A percentile compares a stretch with the other conserved stretches of the same genome.
Conservation (phyloP, 345 rosid genomes). For the Aethionema arabicum region DNA sequence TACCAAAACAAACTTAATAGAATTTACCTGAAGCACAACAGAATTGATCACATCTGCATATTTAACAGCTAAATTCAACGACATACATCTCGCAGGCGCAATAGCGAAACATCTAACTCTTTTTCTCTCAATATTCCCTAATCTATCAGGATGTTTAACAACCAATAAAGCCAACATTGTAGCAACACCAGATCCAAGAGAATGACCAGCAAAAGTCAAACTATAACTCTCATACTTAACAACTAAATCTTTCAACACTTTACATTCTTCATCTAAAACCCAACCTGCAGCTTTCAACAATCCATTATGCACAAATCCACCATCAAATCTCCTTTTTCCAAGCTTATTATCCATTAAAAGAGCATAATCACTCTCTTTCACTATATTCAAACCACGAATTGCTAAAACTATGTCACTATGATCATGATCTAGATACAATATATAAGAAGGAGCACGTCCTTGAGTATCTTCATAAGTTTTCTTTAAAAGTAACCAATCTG, state of each 20-base stretch:
- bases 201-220: slow-evolving; percentile 87
- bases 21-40: slow-evolving; percentile 79
- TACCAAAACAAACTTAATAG: no score
- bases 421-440: slow-evolving; percentile 75
- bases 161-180: slow-evolving; percentile 77
- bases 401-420: slow-evolving; percentile 77
- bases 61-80: slow-evolving; percentile 85
- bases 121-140: slow-evolving; percentile 69
- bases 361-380: slow-evolving; percentile 85
- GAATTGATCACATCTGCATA: slow-evolving; percentile 97
- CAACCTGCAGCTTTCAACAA: slow-evolving; percentile 84
- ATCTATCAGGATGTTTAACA: slow-evolving; percentile 54
- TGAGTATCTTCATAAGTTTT: slow-evolving; percentile 68
- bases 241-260: slow-evolving; percentile 61
- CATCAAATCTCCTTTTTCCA: slow-evolving; percentile 75
- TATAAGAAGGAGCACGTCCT: slow-evolving; percentile 82
- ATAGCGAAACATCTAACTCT: slow-evolving; percentile 91
- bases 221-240: slow-evolving; percentile 70
- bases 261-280: slow-evolving; percentile 77
- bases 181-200: slow-evolving; percentile 94
- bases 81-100: slow-evolving; percentile 99
- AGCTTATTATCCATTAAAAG: slow-evolving; percentile 81
- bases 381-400: slow-evolving; percentile 80
- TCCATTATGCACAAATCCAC: slow-evolving; percentile 96
- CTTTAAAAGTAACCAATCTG: slow-evolving; percentile 59